These are phyloP conservation scores for Perkinsela sp. DNA, from an alignment of 208 protist species.

Conservation along the genomic window DNA sequence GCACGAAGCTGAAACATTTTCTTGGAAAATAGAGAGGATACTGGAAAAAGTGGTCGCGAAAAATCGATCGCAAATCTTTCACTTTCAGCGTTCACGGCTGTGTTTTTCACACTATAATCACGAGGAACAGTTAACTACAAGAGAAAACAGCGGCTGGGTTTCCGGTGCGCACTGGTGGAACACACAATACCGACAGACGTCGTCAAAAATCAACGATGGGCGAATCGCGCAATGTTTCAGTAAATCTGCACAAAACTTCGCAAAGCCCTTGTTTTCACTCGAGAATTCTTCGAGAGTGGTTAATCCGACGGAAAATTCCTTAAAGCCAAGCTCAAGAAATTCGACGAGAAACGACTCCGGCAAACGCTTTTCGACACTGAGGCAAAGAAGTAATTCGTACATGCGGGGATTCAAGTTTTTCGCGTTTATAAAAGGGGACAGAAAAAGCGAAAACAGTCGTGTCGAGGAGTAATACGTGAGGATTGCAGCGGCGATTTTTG, in stretches of 20 bases:
- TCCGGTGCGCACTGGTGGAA: background rate
- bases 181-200: background rate
- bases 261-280: background rate
- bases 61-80: no score
- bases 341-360: background rate
- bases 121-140: background rate
- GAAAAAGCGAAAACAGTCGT: background rate
- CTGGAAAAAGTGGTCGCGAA: background rate
- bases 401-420: background rate
- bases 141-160: background rate
- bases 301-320: background rate
- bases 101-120: no score
- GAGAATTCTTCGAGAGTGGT: background rate
- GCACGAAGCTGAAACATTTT: background rate
- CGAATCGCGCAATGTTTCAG: background rate
- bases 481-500: background rate
- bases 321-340: background rate
- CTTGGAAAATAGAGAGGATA: background rate
- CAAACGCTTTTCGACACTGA: background rate
- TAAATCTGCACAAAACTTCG: background rate
- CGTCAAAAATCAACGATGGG: background rate
- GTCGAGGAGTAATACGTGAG: background rate
- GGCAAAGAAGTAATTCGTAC: background rate
- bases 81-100: no score
- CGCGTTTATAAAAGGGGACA: background rate